phyloP scores from a whole-genome alignment of 495 filamentous ascomycete genomes.

The Saxophila tyrrhenica region DNA sequence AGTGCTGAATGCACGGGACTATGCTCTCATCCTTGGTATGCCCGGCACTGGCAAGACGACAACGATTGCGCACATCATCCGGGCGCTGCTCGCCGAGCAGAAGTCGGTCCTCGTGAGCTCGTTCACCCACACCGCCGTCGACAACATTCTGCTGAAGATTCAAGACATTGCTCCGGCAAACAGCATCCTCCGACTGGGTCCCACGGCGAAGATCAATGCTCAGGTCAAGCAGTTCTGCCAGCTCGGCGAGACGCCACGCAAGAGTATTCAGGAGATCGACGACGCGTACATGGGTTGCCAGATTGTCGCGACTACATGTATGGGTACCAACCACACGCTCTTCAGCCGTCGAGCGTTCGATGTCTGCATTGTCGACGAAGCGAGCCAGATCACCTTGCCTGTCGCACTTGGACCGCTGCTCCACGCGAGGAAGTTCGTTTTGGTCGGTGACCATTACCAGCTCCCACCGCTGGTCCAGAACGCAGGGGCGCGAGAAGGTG shows the following conservation, averaged over 20 bases:
- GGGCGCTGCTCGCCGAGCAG: constrained; percentile 73
- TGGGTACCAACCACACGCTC: constrained; percentile 77
- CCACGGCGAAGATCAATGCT: constrained; percentile 69
- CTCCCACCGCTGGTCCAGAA: constrained; percentile 90
- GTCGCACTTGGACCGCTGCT: constrained; percentile 88
- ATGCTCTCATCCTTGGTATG: constrained; percentile 93
- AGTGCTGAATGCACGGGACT: constrained; percentile 89
- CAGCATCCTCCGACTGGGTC: constrained; percentile 71
- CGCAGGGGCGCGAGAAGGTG: constrained; percentile 71
- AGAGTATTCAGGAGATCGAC: constrained; percentile 69
- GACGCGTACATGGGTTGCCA: constrained; percentile 69
- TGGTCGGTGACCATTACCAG: constrained; percentile 94
- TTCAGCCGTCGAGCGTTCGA: constrained; percentile 88
- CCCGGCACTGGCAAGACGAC: constrained; percentile 97
- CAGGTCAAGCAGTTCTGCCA: constrained; percentile 76
- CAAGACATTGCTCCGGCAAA: constrained; percentile 42
- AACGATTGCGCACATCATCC: constrained; percentile 94
- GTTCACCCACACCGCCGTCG: constrained; percentile 93
- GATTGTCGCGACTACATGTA: constrained; percentile 87
- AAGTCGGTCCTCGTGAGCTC: constrained; percentile 90
- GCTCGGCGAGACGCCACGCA: constrained; percentile 57
- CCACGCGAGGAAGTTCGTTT: constrained; percentile 83
- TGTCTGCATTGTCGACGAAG: constrained; percentile 97
- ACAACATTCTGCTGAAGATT: constrained; percentile 93
- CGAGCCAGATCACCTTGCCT: constrained; percentile 91